Percentiles rank a stretch among this genome's conserved stretches.
Conservation (phyloP, 306 rosid species). For the Ceratonia siliqua region DNA sequence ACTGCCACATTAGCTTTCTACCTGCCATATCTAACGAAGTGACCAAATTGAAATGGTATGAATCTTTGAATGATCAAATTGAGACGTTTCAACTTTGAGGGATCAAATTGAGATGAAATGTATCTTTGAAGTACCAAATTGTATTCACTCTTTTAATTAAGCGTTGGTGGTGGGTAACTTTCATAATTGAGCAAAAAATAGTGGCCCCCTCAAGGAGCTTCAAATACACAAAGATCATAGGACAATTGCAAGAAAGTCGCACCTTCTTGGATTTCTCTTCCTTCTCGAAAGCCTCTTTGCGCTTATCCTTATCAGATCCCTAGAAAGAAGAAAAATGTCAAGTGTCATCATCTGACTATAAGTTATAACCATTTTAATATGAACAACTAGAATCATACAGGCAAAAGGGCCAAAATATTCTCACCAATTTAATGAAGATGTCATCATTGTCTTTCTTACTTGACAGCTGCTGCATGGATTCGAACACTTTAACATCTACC, state of each 20-base stretch:
- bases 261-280: conserved; percentile 96
- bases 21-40: too few relatives aligned
- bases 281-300: conserved; percentile 78
- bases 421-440: conserved; percentile 81
- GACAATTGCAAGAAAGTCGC: neutral
- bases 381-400: neutral
- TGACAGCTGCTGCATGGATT: conserved; percentile 81
- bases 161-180: too few relatives aligned
- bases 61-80: too few relatives aligned
- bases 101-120: too few relatives aligned
- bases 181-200: neutral
- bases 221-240: neutral
- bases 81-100: too few relatives aligned
- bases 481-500: conserved; percentile 74
- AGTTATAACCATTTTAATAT: neutral
- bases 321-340: neutral
- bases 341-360: neutral
- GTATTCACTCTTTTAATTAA: too few relatives aligned
- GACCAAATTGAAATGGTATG: too few relatives aligned
- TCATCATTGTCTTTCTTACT: conserved; percentile 75
- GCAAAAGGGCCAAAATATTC: neutral
- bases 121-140: too few relatives aligned
- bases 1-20: too few relatives aligned
- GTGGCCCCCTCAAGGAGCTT: neutral
- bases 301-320: conserved; percentile 95